phyloP scores from a whole-genome alignment of 345 rosid species.

The Ailanthus altissimus region DNA sequence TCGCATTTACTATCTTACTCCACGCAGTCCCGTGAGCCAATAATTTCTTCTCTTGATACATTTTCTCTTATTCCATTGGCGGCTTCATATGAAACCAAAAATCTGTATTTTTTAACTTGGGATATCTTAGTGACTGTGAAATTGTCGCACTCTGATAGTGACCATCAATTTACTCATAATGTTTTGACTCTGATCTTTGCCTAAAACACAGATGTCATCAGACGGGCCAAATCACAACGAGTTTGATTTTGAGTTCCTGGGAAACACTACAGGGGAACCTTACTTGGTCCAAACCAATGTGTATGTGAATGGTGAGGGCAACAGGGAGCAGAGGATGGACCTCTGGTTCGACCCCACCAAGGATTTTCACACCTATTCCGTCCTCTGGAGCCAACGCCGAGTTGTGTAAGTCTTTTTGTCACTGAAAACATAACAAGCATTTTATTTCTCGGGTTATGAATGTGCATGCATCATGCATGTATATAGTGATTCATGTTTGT shows the following conservation, averaged over 20 bases:
- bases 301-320: conserved; percentile 89
- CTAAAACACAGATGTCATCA: conserved; percentile 82
- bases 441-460: neutral
- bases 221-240: conserved; percentile 91
- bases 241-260: conserved; percentile 95
- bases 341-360: conserved; percentile 98
- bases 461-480: neutral
- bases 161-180: neutral
- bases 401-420: conserved; percentile 61
- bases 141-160: neutral
- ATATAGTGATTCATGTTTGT: neutral
- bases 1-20: conserved; percentile 7
- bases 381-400: conserved; percentile 82
- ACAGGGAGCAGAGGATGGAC: conserved; percentile 85
- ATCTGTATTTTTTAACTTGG: neutral
- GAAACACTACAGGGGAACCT: conserved; percentile 91
- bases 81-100: neutral
- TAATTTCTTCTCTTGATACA: neutral
- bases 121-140: neutral
- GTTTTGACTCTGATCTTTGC: neutral
- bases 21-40: conserved; percentile 11
- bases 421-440: no score
- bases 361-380: conserved; percentile 82
- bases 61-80: neutral
- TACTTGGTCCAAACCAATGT: conserved; percentile 87